A percentile compares a stretch with the other conserved stretches of the same genome.
phyloP scores from a whole-genome alignment of 176 grass and related monocot species.

The Otatea glauca region DNA sequence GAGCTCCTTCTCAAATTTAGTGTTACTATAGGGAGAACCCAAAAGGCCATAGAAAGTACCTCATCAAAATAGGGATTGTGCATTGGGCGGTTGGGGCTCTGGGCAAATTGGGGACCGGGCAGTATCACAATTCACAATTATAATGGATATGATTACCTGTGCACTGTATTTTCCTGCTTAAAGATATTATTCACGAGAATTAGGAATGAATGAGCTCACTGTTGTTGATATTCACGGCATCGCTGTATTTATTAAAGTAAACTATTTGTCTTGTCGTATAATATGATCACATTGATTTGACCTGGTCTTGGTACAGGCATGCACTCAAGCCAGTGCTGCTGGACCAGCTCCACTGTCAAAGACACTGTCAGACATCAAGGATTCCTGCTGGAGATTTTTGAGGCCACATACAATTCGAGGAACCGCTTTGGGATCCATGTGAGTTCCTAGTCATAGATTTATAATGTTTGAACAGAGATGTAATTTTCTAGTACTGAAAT shows the following conservation, averaged over 20 bases:
- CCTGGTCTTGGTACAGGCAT: slow-evolving; percentile 46
- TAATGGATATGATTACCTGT: background rate
- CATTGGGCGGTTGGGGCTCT: background rate
- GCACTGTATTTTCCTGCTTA: background rate
- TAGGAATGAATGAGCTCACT: background rate
- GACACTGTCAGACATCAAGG: slow-evolving; percentile 63
- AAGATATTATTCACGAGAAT: background rate
- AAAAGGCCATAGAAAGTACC: background rate
- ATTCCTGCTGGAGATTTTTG: slow-evolving; percentile 94
- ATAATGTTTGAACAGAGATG: background rate
- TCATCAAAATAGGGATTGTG: background rate
- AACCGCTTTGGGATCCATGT: slow-evolving; percentile 94
- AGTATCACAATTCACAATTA: background rate
- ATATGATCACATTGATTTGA: background rate
- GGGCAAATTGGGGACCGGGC: background rate
- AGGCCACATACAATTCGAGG: slow-evolving; percentile 96
- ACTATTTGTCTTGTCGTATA: background rate
- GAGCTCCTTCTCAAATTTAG: background rate
- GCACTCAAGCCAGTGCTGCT: slow-evolving; percentile 62
- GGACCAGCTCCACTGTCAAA: slow-evolving; percentile 53
- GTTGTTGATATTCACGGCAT: background rate
- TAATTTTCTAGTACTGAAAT: slow-evolving; percentile 23
- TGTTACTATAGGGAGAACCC: background rate
- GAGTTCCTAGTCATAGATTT: slow-evolving; percentile 22
- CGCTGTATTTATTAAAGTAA: slow-evolving; percentile 6